phyloP scores from a whole-genome alignment of 495 filamentous ascomycete species.

The Lichenothelia convexa region DNA sequence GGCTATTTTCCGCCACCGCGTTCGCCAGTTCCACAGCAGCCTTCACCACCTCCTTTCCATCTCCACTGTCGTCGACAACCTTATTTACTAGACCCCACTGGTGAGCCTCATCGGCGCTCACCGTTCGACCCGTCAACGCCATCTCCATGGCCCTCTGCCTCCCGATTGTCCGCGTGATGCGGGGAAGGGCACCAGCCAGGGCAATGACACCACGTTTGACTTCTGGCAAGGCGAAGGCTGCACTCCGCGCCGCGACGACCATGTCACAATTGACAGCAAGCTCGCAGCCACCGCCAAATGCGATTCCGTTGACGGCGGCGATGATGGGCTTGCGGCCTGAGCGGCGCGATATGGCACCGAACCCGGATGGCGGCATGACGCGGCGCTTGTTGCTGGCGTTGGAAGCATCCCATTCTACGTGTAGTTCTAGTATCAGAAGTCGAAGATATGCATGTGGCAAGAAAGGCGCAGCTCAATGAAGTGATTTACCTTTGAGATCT shows the following conservation, averaged over 20 bases:
- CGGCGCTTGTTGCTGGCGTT: conserved; percentile 2
- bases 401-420: conserved; percentile 2
- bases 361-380: conserved; percentile 11
- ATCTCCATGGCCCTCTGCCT: conserved; percentile 54
- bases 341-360: conserved; percentile 19
- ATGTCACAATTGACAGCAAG: conserved; percentile 55
- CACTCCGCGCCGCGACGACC: conserved; percentile 35
- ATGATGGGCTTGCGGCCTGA: conserved; percentile 46
- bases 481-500: conserved; percentile 27
- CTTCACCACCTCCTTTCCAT: conserved; percentile 8
- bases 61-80: conserved; percentile 32
- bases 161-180: conserved; percentile 50
- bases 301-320: conserved; percentile 58
- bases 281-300: conserved; percentile 57
- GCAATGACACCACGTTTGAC: conserved; percentile 51
- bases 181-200: conserved; percentile 51
- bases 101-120: conserved; percentile 39
- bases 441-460: too few species aligned
- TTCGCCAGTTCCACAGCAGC: conserved; percentile 24
- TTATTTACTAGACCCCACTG: conserved; percentile 52
- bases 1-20: conserved; percentile 41
- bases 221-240: conserved; percentile 48
- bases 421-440: too few species aligned
- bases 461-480: too few species aligned
- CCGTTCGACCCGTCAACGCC: conserved; percentile 41